These are phyloP conservation scores for Cinnamomum micranthum DNA, from an alignment of 164 flowering plant species.

Conservation along the genomic window DNA sequence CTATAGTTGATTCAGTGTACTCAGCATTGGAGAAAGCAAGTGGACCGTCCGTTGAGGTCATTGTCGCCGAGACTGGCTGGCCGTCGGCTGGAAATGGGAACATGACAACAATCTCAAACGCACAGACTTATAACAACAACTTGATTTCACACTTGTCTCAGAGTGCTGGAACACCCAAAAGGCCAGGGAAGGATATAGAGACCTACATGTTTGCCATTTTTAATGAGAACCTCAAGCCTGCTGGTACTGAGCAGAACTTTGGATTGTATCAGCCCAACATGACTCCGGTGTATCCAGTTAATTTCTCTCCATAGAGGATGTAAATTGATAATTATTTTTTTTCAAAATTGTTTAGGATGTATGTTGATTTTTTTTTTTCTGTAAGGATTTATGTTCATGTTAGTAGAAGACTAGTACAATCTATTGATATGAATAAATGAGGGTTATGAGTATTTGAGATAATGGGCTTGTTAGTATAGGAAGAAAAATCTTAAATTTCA, in stretches of 20 bases:
- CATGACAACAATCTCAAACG: conserved; percentile 7
- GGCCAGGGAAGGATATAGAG: conserved; percentile 8
- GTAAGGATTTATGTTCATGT: too few relatives aligned
- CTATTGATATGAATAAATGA: too few relatives aligned
- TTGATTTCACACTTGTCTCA: conserved; percentile 3
- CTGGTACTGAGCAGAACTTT: conserved; percentile 9
- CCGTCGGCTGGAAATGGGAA: conserved; percentile 12
- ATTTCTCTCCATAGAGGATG: conserved; percentile 2
- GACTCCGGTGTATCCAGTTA: conserved; percentile 5
- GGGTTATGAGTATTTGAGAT: neutral
- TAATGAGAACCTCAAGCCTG: conserved; percentile 8
- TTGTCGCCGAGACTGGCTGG: conserved; percentile 14
- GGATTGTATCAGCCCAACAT: conserved; percentile 11
- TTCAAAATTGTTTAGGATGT: neutral
- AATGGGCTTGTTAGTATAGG: too few relatives aligned
- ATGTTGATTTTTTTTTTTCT: too few relatives aligned
- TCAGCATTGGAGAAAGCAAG: conserved; percentile 11
- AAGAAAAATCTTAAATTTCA: too few relatives aligned
- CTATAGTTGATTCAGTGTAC: conserved; percentile 7
- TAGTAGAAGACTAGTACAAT: too few relatives aligned
- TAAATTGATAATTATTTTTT: neutral
- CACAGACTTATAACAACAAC: conserved; percentile 5
- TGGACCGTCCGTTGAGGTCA: conserved; percentile 3
- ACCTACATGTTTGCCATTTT: conserved; percentile 11
- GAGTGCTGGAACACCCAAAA: conserved; percentile 7